Conservation (phyloP, 1,139 yeast species). For the Nakaseomyces bracarensis region DNA sequence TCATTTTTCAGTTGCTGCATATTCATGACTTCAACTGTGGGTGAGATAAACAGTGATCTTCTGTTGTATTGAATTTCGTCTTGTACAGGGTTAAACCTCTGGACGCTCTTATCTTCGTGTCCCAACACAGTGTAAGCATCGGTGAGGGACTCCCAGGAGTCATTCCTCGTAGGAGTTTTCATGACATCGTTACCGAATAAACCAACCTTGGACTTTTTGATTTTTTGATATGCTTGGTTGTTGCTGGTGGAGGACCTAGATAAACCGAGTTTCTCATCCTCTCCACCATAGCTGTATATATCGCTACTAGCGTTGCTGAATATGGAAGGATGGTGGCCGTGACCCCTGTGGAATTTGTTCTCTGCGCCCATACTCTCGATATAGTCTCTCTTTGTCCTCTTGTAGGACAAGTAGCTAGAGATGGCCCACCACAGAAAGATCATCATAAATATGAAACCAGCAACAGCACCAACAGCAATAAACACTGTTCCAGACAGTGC, state of each 20-base stretch:
- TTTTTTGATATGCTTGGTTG: conserved; percentile 1
- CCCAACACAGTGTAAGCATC: conserved; percentile 4
- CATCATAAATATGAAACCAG: conserved; percentile 38
- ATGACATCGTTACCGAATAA: conserved; percentile 1
- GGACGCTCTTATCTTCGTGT: background rate
- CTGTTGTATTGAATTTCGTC: conserved; percentile 15
- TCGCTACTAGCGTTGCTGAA: conserved; percentile 5
- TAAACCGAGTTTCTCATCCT: conserved; percentile 5
- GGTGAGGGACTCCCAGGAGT: conserved; percentile 13
- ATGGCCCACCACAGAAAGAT: conserved; percentile 23
- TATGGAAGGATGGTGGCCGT: conserved; percentile 1
- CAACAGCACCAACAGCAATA: conserved; percentile 66
- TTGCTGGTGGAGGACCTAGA: background rate
- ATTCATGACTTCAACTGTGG: conserved; percentile 56
- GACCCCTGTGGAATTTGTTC: background rate
- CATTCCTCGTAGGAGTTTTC: conserved; percentile 8
- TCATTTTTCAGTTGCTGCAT: conserved; percentile 13
- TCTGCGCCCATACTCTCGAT: conserved; percentile 10
- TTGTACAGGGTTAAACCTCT: conserved; percentile 15
- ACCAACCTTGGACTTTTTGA: conserved; percentile 3
- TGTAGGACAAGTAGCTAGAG: conserved; percentile 16
- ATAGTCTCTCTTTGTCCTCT: conserved; percentile 12
- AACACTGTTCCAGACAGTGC: conserved; percentile 70
- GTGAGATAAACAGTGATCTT: conserved; percentile 56
- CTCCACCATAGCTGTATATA: conserved; percentile 1